Evolutionary conservation across 2,329 filamentous ascomycete species (phyloP), one percentile per base, ranked within the genome.

Genomic region (Arthrobotrys musiformis): DNA sequence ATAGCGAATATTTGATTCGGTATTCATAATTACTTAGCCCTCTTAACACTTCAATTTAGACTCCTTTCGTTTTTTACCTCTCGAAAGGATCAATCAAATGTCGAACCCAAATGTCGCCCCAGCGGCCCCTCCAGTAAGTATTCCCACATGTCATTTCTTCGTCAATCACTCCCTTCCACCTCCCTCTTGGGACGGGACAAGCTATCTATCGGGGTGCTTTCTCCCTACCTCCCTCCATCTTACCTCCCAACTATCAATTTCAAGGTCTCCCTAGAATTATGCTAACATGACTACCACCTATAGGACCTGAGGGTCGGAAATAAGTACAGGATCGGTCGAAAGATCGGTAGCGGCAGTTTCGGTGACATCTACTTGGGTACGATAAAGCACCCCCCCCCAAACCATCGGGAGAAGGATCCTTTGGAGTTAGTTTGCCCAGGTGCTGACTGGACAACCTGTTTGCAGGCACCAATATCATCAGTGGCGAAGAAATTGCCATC

Each of bases 301-400:
- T 82, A 98, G 94, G 95, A 99, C 90, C 90, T 99, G 82, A 93
- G 95, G 83, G 95, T 99, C 86, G 95, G 95, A 86, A 98, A 98
- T 85, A 98, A 99, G 84, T 99, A 99, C 90, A 93, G 95, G 82
- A 98, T 99, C 85, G 95, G 95, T 84, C 93, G 95, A 82, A 99
- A 99, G 89, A 99, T 99, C 83, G 95, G 95, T 82, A 97, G 93
- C 81, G 95, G 95, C 81, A 94, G 91, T 83, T 99, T 99, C 84
- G 95, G 95, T 86, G 95, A 98, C 82, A 98, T 99, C 84, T 99
- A 98, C 86, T 90, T 98, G 67, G 89, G 89, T 91, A 66, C 35
- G 56, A 69, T 60, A 60, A 9, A 52, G n/a, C n/a, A n/a, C n/a
- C n/a, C n/a, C n/a, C 19, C 40, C 33, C 44, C 15, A 52, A 50